Base-by-base conservation (phyloP, 495 filamentous ascomycete genomes). In the Aspergillus nidulans region DNA sequence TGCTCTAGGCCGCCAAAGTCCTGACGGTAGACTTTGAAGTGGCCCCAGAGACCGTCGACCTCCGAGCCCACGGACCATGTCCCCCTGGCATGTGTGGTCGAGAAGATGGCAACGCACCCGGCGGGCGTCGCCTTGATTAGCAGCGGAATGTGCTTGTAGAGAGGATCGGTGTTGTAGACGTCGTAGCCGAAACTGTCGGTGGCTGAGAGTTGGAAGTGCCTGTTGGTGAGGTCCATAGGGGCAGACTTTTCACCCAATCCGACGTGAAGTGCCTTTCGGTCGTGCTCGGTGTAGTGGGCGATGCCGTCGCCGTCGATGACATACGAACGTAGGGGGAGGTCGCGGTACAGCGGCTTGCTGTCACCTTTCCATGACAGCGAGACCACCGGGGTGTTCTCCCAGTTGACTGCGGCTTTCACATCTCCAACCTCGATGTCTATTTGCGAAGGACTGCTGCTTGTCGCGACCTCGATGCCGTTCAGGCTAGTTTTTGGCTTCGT, bases 161-260 rank as follows among this genome's bases (percentile, higher is more conserved):
- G 71, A 13, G 86, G 85, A 64, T 89, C 86, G 40, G 83, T 83
- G 18, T 81, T 78, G 63, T 87, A 83, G 21, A 81, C 77, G 60
- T 89, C 85, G 66, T 89, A 89, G 18, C 83, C 82, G 55, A 86
- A 87, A 45, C 77, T 83, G 65, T 89, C 86, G 19, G 82, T 87
- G 8, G 83, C 83, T 4, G 83, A 80, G 45, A 89, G 75, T 36
- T 75, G 76, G 66, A 87, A 88, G 51, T 79, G 73, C 3, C 86
- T 81, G 40, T 82, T 82, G 6, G 73, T 81, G n/a, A 89, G 75
- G 60, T 89, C 77, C 83, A 89, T 87, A 0, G 86, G 86, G 1
- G 83, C 84, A 18, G 81, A 71, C 64, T 87, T 88, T 66, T 89
- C 86, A 6, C 86, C 85, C 2, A 89, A 68, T 2, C 86, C 85